Percentiles rank a stretch among this genome's conserved stretches.
Evolutionary conservation across 345 rosid genomes (phyloP).

Genomic region (Eucalyptus microcorys): DNA sequence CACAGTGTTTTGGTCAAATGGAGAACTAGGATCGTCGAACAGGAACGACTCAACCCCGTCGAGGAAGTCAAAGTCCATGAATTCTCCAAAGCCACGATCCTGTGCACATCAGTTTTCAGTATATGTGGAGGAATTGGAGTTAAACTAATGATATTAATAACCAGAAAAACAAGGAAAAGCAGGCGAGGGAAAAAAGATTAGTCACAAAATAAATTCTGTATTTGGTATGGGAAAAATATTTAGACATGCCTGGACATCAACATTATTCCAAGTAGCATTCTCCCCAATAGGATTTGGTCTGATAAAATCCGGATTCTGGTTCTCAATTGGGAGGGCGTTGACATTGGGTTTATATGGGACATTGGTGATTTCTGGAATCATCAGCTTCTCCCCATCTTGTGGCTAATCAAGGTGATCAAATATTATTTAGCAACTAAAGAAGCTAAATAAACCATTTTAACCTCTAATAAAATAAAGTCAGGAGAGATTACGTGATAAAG

Average conservation of each 20-base stretch:
- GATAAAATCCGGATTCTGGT: not conserved
- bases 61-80: not conserved
- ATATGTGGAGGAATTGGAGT: not conserved
- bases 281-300: not conserved
- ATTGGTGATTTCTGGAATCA: not conserved
- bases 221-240: not conserved
- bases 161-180: not conserved
- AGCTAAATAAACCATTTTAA: not conserved
- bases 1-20: not conserved
- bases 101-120: not conserved
- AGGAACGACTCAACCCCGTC: not conserved
- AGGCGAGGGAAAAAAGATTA: not conserved
- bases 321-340: not conserved
- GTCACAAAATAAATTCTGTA: not conserved
- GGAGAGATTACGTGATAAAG: not conserved
- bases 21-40: not conserved
- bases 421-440: not conserved
- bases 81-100: not conserved
- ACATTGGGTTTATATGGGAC: not conserved
- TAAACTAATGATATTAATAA: not conserved
- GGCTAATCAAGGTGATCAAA: not conserved
- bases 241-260: not conserved
- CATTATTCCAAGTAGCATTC: not conserved
- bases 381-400: not conserved
- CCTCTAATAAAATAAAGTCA: not conserved